These are phyloP conservation scores for Ogataea wickerhamii DNA, from an alignment of 805 yeast species.

Conservation along the genomic window DNA sequence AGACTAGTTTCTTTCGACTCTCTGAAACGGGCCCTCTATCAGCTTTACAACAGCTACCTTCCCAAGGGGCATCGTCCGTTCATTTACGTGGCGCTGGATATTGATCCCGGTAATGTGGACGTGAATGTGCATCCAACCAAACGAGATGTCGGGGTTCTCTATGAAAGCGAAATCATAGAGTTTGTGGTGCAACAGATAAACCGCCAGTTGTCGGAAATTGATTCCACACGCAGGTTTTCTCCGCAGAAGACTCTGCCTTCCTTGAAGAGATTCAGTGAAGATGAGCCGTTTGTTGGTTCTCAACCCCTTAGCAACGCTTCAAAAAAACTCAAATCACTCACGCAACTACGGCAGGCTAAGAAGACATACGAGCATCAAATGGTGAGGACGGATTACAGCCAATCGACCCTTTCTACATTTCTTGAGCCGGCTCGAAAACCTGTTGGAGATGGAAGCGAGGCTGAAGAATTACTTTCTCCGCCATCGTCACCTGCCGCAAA, in stretches of 20 bases:
- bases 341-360: constrained; percentile 19
- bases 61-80: constrained; percentile 82
- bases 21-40: constrained; percentile 59
- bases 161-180: constrained; percentile 83
- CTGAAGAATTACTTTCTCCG: not conserved
- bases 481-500: constrained; percentile 2
- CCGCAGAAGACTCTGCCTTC: constrained; percentile 54
- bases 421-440: constrained; percentile 12
- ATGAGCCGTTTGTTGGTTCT: constrained; percentile 12
- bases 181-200: constrained; percentile 49
- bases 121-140: constrained; percentile 97
- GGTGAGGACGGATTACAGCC: constrained; percentile 69
- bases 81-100: constrained; percentile 65
- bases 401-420: constrained; percentile 47
- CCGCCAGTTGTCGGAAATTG: constrained; percentile 49
- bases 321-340: constrained; percentile 6
- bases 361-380: constrained; percentile 58
- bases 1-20: constrained; percentile 84
- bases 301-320: constrained; percentile 3
- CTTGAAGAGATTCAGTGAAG: constrained; percentile 29
- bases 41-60: constrained; percentile 58
- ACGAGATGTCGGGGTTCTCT: constrained; percentile 79
- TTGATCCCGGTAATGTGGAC: constrained; percentile 71
- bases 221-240: constrained; percentile 63
- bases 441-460: not conserved